phyloP scores from a whole-genome alignment of 768 basidiomycete genomes.

The Boletus subparvulus region DNA sequence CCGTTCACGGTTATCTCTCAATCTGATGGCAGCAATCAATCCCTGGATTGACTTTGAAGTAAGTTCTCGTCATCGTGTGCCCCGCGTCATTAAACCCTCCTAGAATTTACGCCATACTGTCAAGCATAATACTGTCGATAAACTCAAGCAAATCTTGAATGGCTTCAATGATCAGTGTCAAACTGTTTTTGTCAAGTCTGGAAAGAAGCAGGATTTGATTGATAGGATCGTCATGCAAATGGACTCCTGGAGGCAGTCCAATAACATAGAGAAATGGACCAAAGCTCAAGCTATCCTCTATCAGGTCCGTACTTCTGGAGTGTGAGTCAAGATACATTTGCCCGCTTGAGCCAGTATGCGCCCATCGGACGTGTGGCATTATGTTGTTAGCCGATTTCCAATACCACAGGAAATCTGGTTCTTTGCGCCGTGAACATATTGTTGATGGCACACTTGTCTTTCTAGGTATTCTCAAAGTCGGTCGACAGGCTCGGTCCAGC shows the following conservation, averaged over 20 bases:
- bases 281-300: slow-evolving; percentile 66
- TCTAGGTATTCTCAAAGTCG: slow-evolving; percentile 31
- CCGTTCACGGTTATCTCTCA: slow-evolving; percentile 3
- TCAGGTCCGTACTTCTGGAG: slow-evolving; percentile 63
- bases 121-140: slow-evolving; percentile 80
- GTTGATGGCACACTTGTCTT: slow-evolving; percentile 16
- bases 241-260: slow-evolving; percentile 57
- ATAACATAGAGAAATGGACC: slow-evolving; percentile 63
- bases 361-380: slow-evolving; percentile 9
- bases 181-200: slow-evolving; percentile 66
- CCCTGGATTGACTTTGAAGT: slow-evolving; percentile 78
- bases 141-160: slow-evolving; percentile 75
- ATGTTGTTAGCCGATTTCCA: slow-evolving; percentile 5
- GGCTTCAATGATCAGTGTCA: slow-evolving; percentile 79
- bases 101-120: slow-evolving; percentile 71
- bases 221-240: slow-evolving; percentile 65
- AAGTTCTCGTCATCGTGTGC: slow-evolving; percentile 22
- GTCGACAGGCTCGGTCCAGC: slow-evolving; percentile 26
- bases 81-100: slow-evolving; percentile 20
- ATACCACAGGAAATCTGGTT: slow-evolving; percentile 4
- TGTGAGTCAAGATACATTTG: slow-evolving; percentile 50
- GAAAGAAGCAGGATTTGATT: slow-evolving; percentile 87
- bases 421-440: slow-evolving; percentile 5
- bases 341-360: slow-evolving; percentile 9
- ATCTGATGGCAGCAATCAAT: slow-evolving; percentile 59